Evolutionary conservation across 2,329 filamentous ascomycete species (phyloP).

Genomic region (Pezicula carpinea): DNA sequence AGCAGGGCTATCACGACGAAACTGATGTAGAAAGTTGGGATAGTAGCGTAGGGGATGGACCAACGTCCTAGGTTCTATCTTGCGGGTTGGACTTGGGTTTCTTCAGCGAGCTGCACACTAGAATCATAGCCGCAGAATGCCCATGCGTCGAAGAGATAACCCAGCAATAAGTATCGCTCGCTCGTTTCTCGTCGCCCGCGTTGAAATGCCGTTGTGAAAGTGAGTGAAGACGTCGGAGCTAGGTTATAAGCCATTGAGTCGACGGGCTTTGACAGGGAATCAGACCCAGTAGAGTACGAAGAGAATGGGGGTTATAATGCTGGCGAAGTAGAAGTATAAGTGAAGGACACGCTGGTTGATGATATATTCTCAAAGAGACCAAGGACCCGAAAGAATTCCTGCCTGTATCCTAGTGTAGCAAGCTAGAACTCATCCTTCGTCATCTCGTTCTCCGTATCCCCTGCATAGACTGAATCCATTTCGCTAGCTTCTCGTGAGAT

Average conservation of each 20-base stretch:
- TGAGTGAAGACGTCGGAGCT: conserved; percentile 28
- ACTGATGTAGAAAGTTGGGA: conserved; percentile 30
- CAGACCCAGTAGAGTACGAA: conserved; percentile 35
- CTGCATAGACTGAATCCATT: background rate
- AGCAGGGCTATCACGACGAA: conserved; percentile 33
- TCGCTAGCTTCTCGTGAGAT: background rate
- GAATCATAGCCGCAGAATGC: conserved; percentile 33
- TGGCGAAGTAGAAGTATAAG: conserved; percentile 33
- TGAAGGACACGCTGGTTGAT: conserved; percentile 30
- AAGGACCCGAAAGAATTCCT: conserved; percentile 30
- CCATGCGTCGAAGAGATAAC: conserved; percentile 33
- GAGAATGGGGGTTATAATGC: conserved; percentile 32
- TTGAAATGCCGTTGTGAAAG: conserved; percentile 38
- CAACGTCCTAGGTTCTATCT: conserved; percentile 31
- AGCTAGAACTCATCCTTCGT: conserved; percentile 29
- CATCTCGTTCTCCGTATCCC: conserved; percentile 9
- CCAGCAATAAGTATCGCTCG: conserved; percentile 34
- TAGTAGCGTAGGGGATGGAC: conserved; percentile 22
- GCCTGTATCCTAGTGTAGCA: conserved; percentile 30
- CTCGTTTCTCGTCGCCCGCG: conserved; percentile 27
- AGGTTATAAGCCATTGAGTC: conserved; percentile 28
- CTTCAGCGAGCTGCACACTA: conserved; percentile 33
- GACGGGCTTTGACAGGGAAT: conserved; percentile 31
- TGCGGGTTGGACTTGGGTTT: conserved; percentile 31
- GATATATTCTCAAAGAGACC: conserved; percentile 34